Percentiles rank a stretch among this genome's conserved stretches.
These are phyloP conservation scores for Pseudophaeomoniella oleicola DNA, from an alignment of 2,329 filamentous ascomycete genomes.

Conservation along the genomic window DNA sequence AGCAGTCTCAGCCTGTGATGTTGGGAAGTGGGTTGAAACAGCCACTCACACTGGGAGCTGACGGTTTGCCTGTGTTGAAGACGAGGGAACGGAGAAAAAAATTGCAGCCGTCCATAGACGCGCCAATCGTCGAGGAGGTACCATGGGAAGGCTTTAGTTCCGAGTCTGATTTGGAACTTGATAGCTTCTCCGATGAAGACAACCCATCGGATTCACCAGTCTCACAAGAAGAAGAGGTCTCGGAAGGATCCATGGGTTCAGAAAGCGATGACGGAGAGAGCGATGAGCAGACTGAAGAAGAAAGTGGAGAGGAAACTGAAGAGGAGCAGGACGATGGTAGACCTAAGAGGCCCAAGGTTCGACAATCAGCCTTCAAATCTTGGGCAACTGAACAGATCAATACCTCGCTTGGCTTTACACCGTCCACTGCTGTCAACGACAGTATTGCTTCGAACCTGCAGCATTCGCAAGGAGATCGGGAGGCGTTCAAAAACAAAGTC, in stretches of 20 bases:
- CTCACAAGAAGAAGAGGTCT: conserved; percentile 16
- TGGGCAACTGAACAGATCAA: conserved; percentile 86
- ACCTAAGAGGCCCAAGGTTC: conserved; percentile 26
- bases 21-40: conserved; percentile 71
- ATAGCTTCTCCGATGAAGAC: conserved; percentile 7
- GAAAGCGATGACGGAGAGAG: conserved; percentile 14
- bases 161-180: conserved; percentile 16
- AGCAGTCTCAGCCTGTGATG: not conserved
- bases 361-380: conserved; percentile 66
- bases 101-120: conserved; percentile 23
- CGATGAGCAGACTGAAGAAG: conserved; percentile 17
- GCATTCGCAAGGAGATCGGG: conserved; percentile 17
- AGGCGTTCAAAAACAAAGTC: conserved; percentile 33
- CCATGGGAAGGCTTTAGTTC: conserved; percentile 31
- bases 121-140: conserved; percentile 21
- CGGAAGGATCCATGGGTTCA: conserved; percentile 10
- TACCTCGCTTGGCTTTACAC: conserved; percentile 56
- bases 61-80: conserved; percentile 67
- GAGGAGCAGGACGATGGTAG: not conserved
- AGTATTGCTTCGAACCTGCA: conserved; percentile 13
- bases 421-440: conserved; percentile 21
- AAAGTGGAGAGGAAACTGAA: conserved; percentile 18
- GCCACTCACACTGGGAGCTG: conserved; percentile 64
- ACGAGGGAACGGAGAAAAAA: conserved; percentile 60
- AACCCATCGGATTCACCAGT: conserved; percentile 11